Base-by-base conservation (phyloP, 1,284 basidiomycete genomes). In the Sanghuangporus sanghuang region DNA sequence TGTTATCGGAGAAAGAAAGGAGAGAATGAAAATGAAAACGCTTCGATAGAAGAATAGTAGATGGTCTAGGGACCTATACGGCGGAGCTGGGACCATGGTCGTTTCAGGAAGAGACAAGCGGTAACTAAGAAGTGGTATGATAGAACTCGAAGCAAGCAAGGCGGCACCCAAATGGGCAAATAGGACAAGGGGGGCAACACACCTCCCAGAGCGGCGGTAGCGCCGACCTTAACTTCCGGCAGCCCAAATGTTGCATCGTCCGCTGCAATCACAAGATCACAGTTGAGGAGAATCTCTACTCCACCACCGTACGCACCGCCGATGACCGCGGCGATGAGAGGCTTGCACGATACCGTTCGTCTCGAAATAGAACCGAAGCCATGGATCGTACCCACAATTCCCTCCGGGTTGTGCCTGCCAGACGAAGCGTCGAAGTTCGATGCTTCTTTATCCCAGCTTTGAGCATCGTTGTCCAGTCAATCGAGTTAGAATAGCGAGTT, bases 301-400 rank as follows among this genome's bases (percentile, higher is more conserved):
- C 92, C 93, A 4, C 93, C 93, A 12, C 93, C 93, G 67, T 88
- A 89, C 2, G 90, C 86, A 36, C 86, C 81, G 12, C 93, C 93
- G 68, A 89, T 86, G 1, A 95, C 88, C 2, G 93, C 92, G 18
- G 91, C 90, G 58, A 95, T 89, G 66, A 93, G 84, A 7, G 92
- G 91, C 71, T 95, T 95, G 64, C 76, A 79, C 8, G 83, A 84
- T 3, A 72, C 71, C 57, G 82, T 80, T 1, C 92, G 80, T 38
- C 88, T 83, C 3, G 90, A 91, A 59, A 95, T 75, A 12, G 87
- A 84, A 0, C 83, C 93, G 71, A 95, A 95, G 1, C 92, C 93
- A 67, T 91, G 77, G 0, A 76, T 66, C 39, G 81, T 77, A 1
- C 71, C 63, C 1, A 76, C 73, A 27, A 80, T 64, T 16, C 67